These are phyloP conservation scores for Salinomyces thailandicus DNA, from an alignment of 2,329 filamentous ascomycete species.

Conservation along the genomic window DNA sequence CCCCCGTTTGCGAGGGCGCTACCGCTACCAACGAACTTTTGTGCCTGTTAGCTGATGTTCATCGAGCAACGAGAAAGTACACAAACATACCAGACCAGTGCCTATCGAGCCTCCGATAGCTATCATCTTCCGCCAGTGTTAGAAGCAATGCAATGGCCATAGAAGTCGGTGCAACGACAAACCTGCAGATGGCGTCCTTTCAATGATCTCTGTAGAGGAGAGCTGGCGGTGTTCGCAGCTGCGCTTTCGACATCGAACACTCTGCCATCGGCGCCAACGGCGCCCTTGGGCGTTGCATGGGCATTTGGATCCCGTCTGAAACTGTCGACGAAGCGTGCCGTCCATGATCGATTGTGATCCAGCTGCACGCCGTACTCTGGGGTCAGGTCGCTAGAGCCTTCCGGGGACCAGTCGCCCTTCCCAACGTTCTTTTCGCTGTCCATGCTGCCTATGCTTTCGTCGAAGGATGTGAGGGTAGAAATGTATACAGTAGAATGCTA, in stretches of 20 bases:
- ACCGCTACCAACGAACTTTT: constrained; percentile 36
- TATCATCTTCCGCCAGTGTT: background rate
- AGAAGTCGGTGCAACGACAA: too few relatives aligned
- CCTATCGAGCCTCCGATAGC: constrained; percentile 77
- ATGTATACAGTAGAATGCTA: background rate
- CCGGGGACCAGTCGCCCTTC: constrained; percentile 12
- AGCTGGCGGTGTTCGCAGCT: constrained; percentile 54
- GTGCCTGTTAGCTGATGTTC: too few relatives aligned
- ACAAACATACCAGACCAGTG: constrained; percentile 34
- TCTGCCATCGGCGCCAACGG: constrained; percentile 42
- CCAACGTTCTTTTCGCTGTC: constrained; percentile 11
- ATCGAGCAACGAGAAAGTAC: background rate
- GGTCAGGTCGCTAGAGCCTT: constrained; percentile 6
- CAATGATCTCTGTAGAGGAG: constrained; percentile 58
- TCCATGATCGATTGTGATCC: constrained; percentile 13
- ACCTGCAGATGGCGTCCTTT: constrained; percentile 84
- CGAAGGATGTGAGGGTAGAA: background rate
- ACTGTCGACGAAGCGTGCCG: constrained; percentile 43
- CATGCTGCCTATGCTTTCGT: background rate
- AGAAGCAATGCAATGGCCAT: background rate
- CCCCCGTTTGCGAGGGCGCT: constrained; percentile 49
- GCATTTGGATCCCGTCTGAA: constrained; percentile 54
- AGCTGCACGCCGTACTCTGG: constrained; percentile 19
- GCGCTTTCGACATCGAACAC: constrained; percentile 54
- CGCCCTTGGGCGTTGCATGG: constrained; percentile 38